Conservation (phyloP, 2,329 filamentous ascomycete species). For the Daldinia sp. region DNA sequence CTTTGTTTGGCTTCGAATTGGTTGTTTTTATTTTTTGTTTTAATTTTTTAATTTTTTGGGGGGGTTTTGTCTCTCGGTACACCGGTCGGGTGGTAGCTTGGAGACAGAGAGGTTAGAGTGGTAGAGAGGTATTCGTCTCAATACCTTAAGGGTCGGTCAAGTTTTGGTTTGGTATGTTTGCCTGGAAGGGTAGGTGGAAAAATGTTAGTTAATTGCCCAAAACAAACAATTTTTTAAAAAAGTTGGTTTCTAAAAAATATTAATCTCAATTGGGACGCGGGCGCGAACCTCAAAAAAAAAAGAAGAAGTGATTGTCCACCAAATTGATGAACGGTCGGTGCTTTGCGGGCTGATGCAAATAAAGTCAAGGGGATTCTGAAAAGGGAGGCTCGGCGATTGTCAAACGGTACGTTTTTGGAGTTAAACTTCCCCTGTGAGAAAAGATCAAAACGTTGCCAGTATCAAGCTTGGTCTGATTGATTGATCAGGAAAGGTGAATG, state of each 20-base stretch:
- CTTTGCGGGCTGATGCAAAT: conserved; percentile 34
- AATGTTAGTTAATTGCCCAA: conserved; percentile 43
- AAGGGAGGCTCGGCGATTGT: conserved; percentile 41
- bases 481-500: conserved; percentile 63
- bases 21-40: conserved; percentile 50
- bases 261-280: conserved; percentile 13
- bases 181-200: conserved; percentile 38
- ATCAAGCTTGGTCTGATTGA: conserved; percentile 56
- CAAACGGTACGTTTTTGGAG: conserved; percentile 53
- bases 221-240: conserved; percentile 26
- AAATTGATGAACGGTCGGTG: conserved; percentile 27
- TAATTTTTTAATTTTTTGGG: neutral
- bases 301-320: conserved; percentile 24
- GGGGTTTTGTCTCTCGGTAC: conserved; percentile 46
- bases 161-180: conserved; percentile 22
- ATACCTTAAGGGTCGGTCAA: neutral
- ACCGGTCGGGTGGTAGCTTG: conserved; percentile 33
- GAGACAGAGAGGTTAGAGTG: too few species aligned
- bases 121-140: conserved; percentile 18
- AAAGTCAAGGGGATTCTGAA: conserved; percentile 38
- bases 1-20: conserved; percentile 41
- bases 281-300: conserved; percentile 14
- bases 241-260: conserved; percentile 6
- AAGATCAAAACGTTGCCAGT: conserved; percentile 56
- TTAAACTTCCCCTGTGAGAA: conserved; percentile 55